These are phyloP conservation scores for Podaxis sp. DNA, from an alignment of 768 basidiomycete species.

Conservation along the genomic window DNA sequence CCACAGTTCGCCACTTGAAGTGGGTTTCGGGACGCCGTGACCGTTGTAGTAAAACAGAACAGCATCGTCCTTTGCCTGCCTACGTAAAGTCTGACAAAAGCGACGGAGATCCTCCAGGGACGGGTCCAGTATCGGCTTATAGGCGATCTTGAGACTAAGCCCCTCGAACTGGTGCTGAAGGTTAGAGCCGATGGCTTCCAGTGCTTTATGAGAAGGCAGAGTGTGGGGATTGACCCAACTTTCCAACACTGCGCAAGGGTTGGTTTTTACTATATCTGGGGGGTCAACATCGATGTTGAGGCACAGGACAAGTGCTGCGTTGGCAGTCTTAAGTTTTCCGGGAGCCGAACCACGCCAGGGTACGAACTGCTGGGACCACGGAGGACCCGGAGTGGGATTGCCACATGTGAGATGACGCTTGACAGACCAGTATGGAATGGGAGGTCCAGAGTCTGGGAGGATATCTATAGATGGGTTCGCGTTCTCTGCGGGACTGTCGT, in stretches of 20 bases:
- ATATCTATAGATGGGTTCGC: slow-evolving; percentile 47
- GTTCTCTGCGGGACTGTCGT: slow-evolving; percentile 36
- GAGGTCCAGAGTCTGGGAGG: slow-evolving; percentile 49
- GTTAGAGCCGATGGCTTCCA: slow-evolving; percentile 91
- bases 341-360: slow-evolving; percentile 82
- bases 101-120: slow-evolving; percentile 91
- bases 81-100: slow-evolving; percentile 80
- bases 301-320: slow-evolving; percentile 87
- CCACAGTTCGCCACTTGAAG: slow-evolving; percentile 95
- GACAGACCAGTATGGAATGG: slow-evolving; percentile 81
- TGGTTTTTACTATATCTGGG: slow-evolving; percentile 96
- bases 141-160: slow-evolving; percentile 89
- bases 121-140: slow-evolving; percentile 94
- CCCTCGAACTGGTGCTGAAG: slow-evolving; percentile 95
- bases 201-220: slow-evolving; percentile 88
- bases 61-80: slow-evolving; percentile 90
- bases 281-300: slow-evolving; percentile 98
- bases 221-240: slow-evolving; percentile 98
- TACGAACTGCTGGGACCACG: slow-evolving; percentile 63
- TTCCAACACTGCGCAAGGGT: slow-evolving; percentile 91
- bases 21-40: slow-evolving; percentile 97
- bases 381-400: slow-evolving; percentile 72
- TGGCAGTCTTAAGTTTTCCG: slow-evolving; percentile 87
- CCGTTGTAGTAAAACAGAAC: slow-evolving; percentile 98
- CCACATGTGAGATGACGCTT: slow-evolving; percentile 92